Evolutionary conservation across 2,329 filamentous ascomycete species (phyloP).

Genomic region (Monilinia fructigena): DNA sequence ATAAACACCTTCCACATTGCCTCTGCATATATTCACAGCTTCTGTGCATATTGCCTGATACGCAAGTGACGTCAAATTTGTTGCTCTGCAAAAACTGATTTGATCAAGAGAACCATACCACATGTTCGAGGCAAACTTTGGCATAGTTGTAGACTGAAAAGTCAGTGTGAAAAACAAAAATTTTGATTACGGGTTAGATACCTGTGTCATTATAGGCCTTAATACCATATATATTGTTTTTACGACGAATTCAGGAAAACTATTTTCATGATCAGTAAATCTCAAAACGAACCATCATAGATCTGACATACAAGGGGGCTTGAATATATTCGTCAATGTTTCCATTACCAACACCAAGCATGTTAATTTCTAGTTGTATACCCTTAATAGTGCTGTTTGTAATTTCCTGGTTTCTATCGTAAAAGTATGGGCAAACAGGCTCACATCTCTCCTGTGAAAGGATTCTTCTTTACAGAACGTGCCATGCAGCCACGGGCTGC

Average conservation of each 20-base stretch:
- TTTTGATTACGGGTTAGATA: neutral
- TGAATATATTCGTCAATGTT: slow-evolving; percentile 63
- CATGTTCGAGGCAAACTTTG: slow-evolving; percentile 50
- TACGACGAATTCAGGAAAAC: slow-evolving; percentile 42
- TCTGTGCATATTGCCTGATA: slow-evolving; percentile 48
- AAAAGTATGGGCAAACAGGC: slow-evolving; percentile 39
- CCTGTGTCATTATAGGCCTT: slow-evolving; percentile 34
- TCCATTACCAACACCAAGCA: slow-evolving; percentile 68
- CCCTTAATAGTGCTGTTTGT: slow-evolving; percentile 48
- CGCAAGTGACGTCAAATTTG: slow-evolving; percentile 45
- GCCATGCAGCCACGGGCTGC: slow-evolving; percentile 55
- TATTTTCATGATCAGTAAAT: slow-evolving; percentile 14
- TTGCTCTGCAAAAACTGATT: slow-evolving; percentile 48
- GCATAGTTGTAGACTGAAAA: slow-evolving; percentile 53
- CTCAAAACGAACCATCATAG: neutral
- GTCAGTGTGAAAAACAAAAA: neutral
- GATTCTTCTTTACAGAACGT: slow-evolving; percentile 43
- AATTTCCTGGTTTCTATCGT: slow-evolving; percentile 60
- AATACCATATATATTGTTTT: slow-evolving; percentile 50
- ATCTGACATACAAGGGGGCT: slow-evolving; percentile 36
- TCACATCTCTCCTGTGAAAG: neutral
- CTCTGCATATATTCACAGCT: slow-evolving; percentile 54
- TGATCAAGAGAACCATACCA: slow-evolving; percentile 44
- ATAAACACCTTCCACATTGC: slow-evolving; percentile 51
- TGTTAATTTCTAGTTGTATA: slow-evolving; percentile 57